Base-by-base conservation (phyloP, 805 yeast species). In the Grigorovia transvaalensis region DNA sequence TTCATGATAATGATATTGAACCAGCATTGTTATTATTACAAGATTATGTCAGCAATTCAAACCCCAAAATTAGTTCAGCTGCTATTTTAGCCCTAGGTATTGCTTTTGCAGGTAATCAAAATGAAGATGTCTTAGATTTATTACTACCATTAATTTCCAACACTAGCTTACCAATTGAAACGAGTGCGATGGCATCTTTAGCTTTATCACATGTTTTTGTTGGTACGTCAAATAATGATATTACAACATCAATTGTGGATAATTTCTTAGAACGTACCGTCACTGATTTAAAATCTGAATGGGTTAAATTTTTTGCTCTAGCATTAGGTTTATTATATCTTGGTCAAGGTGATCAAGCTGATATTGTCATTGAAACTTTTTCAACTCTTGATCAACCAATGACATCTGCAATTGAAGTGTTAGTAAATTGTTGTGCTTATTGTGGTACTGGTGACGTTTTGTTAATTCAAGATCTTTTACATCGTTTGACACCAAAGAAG, bases 361-460 rank as follows among this genome's bases (percentile, higher is more conserved):
- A 89, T 59, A 98, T 91, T 70, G 96, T 89, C 19, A 73, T 91
- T 56, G 98, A 91, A 66, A 88, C 97, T 0, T 82, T 93, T 56
- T 86, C 84, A 66, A 98, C 98, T 15, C 85, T 93, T 62, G 96
- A 89, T 59, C 97, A 91, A 65, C 97, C 97, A 44, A 84, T 93
- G 63, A 82, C 93, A 29, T 83, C 86, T 59, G 85, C 95, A 46
- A 80, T 90, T 64, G 93, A 88, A 69, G 93, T 89, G 15, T 75
- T 93, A 63, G 89, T 95, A 38, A 88, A 85, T 56, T 85, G 90
- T 50, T 87, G 97, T 72, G 95, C 98, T 4, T 90, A 85, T 71
- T 95, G 96, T 11, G 99, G 98, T 56, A 88, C 98, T 43, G 99
- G 99, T 59, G 93, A 93, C 66, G 99, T 93, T 35, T 77, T 93